Evolutionary conservation across 2,329 filamentous ascomycete species (phyloP).

Genomic region (Epichloe typhina): DNA sequence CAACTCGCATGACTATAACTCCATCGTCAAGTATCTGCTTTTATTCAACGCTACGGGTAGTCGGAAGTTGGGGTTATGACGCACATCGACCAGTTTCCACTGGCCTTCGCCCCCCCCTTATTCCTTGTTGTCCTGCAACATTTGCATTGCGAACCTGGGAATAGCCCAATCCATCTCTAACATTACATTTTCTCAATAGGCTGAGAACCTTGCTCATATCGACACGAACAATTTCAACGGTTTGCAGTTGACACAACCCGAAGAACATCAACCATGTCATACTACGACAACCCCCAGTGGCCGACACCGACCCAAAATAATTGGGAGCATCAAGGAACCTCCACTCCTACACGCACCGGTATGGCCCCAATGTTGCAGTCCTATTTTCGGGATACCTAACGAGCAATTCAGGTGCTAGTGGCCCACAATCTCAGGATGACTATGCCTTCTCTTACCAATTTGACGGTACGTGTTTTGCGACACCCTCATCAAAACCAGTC

Average conservation of each 20-base stretch:
- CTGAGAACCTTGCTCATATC: background rate
- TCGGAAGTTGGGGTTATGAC: background rate
- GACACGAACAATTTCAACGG: background rate
- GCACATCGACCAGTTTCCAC: background rate
- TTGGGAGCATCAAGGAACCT: conserved; percentile 32
- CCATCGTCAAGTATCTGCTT: background rate
- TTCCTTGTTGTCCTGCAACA: background rate
- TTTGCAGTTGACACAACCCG: background rate
- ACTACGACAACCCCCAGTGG: conserved; percentile 32
- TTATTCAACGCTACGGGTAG: background rate
- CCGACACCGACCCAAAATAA: conserved; percentile 25
- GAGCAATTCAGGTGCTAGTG: conserved; percentile 51
- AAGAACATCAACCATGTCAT: conserved; percentile 22
- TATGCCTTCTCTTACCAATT: conserved; percentile 77
- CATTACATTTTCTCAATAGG: background rate
- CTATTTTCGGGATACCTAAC: conserved; percentile 2
- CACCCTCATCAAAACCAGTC: background rate
- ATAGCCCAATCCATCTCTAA: background rate
- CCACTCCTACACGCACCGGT: conserved; percentile 28
- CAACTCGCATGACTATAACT: background rate
- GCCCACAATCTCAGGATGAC: conserved; percentile 62
- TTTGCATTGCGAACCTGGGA: background rate
- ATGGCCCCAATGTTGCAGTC: conserved; percentile 7
- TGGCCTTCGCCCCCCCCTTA: background rate
- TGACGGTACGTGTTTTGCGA: conserved; percentile 54